phyloP scores from a whole-genome alignment of 306 rosid genomes.

The Urtica urens region DNA sequence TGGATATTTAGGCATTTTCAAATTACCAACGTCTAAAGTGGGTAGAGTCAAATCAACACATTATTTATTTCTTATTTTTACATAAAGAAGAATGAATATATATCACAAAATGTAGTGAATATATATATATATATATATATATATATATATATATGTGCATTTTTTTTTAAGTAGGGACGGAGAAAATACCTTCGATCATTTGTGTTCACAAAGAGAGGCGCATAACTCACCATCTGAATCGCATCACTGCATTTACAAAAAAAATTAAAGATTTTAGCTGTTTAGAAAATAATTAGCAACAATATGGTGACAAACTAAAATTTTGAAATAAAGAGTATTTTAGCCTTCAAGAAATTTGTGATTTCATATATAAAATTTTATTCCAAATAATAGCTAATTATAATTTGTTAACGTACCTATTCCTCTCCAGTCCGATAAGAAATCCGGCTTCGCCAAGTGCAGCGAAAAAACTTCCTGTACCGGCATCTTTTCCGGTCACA shows the following conservation, averaged over 20 bases:
- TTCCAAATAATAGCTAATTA: no score
- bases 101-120: no score
- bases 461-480: constrained; percentile 77
- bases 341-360: constrained; percentile 1
- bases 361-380: no score
- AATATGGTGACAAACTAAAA: not conserved
- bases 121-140: no score
- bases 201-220: constrained; percentile 81
- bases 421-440: constrained; percentile 75
- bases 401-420: constrained; percentile 60
- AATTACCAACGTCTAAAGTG: no score
- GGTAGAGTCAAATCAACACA: no score
- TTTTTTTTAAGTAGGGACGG: not conserved
- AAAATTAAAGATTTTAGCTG: not conserved
- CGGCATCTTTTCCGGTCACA: constrained; percentile 63
- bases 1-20: no score
- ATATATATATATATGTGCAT: no score
- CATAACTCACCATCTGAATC: constrained; percentile 80
- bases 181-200: constrained; percentile 59
- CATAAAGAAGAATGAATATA: no score
- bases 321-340: not conserved
- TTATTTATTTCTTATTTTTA: no score
- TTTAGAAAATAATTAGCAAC: no score
- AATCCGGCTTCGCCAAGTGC: constrained; percentile 81
- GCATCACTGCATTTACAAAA: constrained; percentile 50